Evolutionary conservation across 768 basidiomycete genomes (phyloP).

Genomic region (Rhodotorula paludigena): DNA sequence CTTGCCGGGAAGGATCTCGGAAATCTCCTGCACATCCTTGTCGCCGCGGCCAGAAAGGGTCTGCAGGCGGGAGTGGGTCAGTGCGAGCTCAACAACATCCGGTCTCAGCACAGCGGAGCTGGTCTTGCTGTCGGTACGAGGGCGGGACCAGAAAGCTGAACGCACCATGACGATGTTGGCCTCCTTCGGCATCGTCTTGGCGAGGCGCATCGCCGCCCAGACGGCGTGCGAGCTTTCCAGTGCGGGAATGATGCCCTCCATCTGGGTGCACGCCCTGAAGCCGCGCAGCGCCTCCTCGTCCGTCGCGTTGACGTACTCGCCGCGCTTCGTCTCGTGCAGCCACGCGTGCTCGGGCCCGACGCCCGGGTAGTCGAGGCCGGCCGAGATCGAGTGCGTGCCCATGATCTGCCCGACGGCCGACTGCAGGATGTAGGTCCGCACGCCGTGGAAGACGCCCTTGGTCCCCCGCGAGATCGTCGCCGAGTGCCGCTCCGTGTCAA

Average conservation of each 20-base stretch:
- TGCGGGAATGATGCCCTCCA: conserved; percentile 96
- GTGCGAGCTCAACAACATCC: too few relatives aligned
- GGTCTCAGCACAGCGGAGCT: neutral
- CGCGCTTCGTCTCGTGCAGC: conserved; percentile 89
- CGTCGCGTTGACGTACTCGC: conserved; percentile 86
- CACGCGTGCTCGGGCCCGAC: conserved; percentile 98
- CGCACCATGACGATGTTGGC: conserved; percentile 84
- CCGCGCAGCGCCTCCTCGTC: conserved; percentile 91
- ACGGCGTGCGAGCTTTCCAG: conserved; percentile 93
- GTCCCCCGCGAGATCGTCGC: conserved; percentile 87
- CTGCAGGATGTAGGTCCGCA: conserved; percentile 90
- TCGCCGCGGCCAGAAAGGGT: conserved; percentile 93
- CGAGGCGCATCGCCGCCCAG: conserved; percentile 82
- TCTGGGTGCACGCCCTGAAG: conserved; percentile 83
- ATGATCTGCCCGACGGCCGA: conserved; percentile 83
- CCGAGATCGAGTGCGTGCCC: conserved; percentile 95
- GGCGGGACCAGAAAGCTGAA: conserved; percentile 40
- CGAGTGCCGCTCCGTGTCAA: conserved; percentile 79
- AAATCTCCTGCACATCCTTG: conserved; percentile 89
- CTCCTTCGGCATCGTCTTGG: conserved; percentile 76
- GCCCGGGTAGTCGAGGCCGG: conserved; percentile 91
- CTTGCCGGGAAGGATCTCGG: conserved; percentile 75
- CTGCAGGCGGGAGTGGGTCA: too few relatives aligned
- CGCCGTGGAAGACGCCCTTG: conserved; percentile 92
- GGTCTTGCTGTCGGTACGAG: too few relatives aligned